phyloP scores from a whole-genome alignment of 2,329 filamentous ascomycete genomes.

The Byssothecium circinans region DNA sequence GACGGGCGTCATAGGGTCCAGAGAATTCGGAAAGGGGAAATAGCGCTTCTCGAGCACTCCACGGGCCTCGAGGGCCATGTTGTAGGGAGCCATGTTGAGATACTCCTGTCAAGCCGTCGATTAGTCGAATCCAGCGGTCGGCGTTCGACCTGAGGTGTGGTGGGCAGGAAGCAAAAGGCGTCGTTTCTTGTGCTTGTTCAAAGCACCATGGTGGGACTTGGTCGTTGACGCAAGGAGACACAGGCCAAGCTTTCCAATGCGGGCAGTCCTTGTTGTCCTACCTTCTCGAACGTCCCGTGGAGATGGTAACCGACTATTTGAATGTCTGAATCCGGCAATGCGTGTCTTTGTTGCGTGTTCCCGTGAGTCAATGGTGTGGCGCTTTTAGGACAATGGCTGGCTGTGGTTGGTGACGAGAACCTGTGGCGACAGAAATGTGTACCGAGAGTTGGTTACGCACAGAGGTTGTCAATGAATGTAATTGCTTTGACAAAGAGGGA shows the following conservation, averaged over 20 bases:
- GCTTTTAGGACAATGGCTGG: neutral
- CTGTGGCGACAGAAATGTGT: too few relatives aligned
- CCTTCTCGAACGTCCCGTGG: neutral
- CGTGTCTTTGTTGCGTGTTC: neutral
- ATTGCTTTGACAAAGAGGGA: too few relatives aligned
- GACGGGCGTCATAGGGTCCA: constrained; percentile 32
- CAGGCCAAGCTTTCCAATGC: neutral
- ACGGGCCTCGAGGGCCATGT: constrained; percentile 9
- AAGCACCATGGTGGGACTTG: neutral
- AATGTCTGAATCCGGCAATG: neutral
- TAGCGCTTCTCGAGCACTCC: constrained; percentile 19
- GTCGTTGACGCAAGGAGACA: neutral
- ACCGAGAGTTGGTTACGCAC: too few relatives aligned
- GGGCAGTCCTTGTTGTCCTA: neutral
- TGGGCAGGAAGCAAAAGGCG: too few relatives aligned
- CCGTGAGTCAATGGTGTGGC: neutral
- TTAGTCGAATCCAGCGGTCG: neutral
- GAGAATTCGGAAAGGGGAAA: constrained; percentile 31
- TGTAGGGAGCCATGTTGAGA: constrained; percentile 4
- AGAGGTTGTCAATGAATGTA: too few relatives aligned
- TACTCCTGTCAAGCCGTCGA: neutral
- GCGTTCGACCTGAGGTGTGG: neutral
- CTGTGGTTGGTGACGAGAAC: neutral
- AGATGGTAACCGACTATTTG: neutral
- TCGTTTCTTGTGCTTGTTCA: neutral